Conservation (phyloP, 2,329 filamentous ascomycete genomes). For the Ophiostoma ulmi region DNA sequence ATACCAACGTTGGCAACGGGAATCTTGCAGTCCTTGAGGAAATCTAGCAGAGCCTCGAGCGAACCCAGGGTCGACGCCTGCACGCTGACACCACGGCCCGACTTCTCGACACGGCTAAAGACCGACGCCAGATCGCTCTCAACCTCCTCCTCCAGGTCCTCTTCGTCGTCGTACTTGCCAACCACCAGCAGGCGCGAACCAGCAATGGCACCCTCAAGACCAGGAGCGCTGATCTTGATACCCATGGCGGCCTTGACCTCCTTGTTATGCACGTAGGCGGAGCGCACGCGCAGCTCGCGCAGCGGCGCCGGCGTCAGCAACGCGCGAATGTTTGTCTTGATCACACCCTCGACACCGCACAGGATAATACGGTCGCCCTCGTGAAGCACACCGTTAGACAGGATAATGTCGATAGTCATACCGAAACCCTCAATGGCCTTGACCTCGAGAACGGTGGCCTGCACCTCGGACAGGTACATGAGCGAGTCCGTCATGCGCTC, state of each 20-base stretch:
- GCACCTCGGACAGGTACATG: slow-evolving; percentile 97
- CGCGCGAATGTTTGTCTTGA: slow-evolving; percentile 90
- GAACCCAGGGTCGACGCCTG: slow-evolving; percentile 97
- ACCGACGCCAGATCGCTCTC: slow-evolving; percentile 90
- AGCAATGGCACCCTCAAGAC: slow-evolving; percentile 91
- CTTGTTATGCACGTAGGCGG: slow-evolving; percentile 96
- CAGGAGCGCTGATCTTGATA: slow-evolving; percentile 97
- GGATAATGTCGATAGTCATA: slow-evolving; percentile 95
- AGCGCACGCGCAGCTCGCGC: slow-evolving; percentile 92
- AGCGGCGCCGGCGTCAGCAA: slow-evolving; percentile 88
- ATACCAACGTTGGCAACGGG: slow-evolving; percentile 96
- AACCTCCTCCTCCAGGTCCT: slow-evolving; percentile 93
- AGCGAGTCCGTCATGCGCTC: slow-evolving; percentile 95
- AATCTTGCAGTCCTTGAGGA: slow-evolving; percentile 93
- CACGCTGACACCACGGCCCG: slow-evolving; percentile 89
- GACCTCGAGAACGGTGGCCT: slow-evolving; percentile 96
- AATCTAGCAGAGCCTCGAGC: slow-evolving; percentile 90
- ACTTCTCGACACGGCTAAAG: slow-evolving; percentile 85
- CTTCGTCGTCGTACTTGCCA: slow-evolving; percentile 91
- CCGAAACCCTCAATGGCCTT: slow-evolving; percentile 98
- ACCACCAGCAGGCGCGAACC: slow-evolving; percentile 92
- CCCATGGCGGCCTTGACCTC: slow-evolving; percentile 96
- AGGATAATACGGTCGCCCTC: slow-evolving; percentile 94
- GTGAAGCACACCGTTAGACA: slow-evolving; percentile 89
- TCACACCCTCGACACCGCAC: slow-evolving; percentile 94